Percentiles rank a stretch among this genome's conserved stretches.
Conservation (phyloP, 345 rosid genomes). For the Melaleuca alternifolia region DNA sequence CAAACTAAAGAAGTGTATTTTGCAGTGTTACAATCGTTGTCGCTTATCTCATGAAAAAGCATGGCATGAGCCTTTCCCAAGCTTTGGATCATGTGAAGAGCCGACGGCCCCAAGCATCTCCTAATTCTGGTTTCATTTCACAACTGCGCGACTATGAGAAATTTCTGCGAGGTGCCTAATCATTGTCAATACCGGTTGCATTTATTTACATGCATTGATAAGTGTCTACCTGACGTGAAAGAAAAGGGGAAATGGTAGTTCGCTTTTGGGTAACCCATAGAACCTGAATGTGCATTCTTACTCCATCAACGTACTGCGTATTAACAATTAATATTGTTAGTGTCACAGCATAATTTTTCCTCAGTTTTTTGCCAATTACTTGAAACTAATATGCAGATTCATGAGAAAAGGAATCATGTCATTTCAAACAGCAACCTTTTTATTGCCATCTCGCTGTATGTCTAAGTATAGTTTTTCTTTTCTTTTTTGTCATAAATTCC, state of each 20-base stretch:
- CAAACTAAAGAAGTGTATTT: background rate
- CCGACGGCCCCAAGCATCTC: slow-evolving; percentile 30
- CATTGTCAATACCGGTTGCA: background rate
- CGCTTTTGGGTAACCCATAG: background rate
- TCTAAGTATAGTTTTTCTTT: background rate
- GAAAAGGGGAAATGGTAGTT: background rate
- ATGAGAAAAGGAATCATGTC: background rate
- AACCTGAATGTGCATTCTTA: background rate
- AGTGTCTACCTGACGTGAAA: background rate
- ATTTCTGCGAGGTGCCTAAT: slow-evolving; percentile 29
- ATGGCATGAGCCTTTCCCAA: slow-evolving; percentile 23
- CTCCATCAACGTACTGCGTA: background rate
- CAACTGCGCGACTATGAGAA: slow-evolving; percentile 35
- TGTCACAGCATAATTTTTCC: background rate
- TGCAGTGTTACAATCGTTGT: slow-evolving; percentile 29
- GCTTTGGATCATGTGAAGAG: slow-evolving; percentile 24
- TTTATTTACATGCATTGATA: background rate
- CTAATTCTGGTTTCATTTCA: slow-evolving; percentile 46
- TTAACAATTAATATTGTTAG: background rate
- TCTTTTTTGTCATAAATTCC: background rate
- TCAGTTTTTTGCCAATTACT: background rate
- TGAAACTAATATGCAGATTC: background rate
- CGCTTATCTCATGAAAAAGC: slow-evolving; percentile 30
- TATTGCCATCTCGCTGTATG: background rate
- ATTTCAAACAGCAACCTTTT: background rate